These are phyloP conservation scores for Sesbania bispinosa DNA, from an alignment of 306 rosid genomes.

Conservation along the genomic window DNA sequence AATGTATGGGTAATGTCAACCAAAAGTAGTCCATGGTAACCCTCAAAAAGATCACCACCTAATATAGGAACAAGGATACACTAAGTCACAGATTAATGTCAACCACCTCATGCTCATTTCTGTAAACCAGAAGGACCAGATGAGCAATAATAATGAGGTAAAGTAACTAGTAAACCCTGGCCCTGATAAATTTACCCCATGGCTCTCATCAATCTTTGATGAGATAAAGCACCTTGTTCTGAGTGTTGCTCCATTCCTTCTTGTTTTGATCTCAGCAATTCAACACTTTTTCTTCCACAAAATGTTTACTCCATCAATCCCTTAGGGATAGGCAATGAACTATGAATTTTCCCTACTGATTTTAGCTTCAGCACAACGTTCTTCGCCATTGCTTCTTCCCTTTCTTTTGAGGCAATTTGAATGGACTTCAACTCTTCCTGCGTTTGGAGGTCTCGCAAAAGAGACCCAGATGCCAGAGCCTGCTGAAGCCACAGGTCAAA, in stretches of 20 bases:
- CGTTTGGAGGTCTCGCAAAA: constrained; percentile 90
- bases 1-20: no score
- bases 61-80: constrained; percentile 16
- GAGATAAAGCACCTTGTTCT: constrained; percentile 7
- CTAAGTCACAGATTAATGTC: constrained; percentile 24
- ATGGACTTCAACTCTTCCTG: constrained; percentile 96
- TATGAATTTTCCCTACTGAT: background rate
- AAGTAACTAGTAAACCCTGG: constrained; percentile 15
- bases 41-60: constrained; percentile 5
- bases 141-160: no score
- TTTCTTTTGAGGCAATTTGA: constrained; percentile 77
- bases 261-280: constrained; percentile 26
- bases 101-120: constrained; percentile 19
- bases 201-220: constrained; percentile 17
- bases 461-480: constrained; percentile 90
- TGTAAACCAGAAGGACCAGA: no score
- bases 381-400: constrained; percentile 94
- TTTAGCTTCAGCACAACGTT: constrained; percentile 69
- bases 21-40: constrained; percentile 21
- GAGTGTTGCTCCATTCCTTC: constrained; percentile 18
- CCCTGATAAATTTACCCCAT: background rate
- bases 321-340: constrained; percentile 30
- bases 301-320: constrained; percentile 25
- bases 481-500: constrained; percentile 95
- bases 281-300: constrained; percentile 17